Evolutionary conservation across 495 filamentous ascomycete genomes (phyloP).

Genomic region (Penicillium odoratum): DNA sequence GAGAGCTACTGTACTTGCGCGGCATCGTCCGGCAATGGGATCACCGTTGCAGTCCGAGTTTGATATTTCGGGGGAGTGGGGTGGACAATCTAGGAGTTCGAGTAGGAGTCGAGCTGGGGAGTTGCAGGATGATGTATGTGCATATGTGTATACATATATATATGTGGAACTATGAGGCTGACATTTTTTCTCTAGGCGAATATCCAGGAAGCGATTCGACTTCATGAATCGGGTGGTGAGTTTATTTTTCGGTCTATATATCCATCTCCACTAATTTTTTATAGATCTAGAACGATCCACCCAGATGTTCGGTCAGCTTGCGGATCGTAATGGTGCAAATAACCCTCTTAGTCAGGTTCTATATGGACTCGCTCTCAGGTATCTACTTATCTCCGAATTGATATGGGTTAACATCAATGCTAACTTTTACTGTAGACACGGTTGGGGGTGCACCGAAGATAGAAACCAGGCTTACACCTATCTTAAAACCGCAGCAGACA

Average conservation of each 20-base stretch:
- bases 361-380: conserved; percentile 92
- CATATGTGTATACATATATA: not conserved
- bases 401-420: not conserved
- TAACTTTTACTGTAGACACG: conserved; percentile 61
- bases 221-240: conserved; percentile 81
- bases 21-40: conserved; percentile 52
- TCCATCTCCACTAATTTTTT: not conserved
- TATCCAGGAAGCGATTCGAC: conserved; percentile 93
- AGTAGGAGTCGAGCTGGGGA: conserved; percentile 38
- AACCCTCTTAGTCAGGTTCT: conserved; percentile 95
- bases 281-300: conserved; percentile 72
- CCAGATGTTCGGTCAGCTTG: conserved; percentile 80
- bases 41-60: conserved; percentile 16
- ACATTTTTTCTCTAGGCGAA: conserved; percentile 53
- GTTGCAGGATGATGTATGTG: conserved; percentile 45
- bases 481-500: conserved; percentile 85
- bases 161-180: not conserved
- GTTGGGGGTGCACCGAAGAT: conserved; percentile 82
- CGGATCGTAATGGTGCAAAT: conserved; percentile 80
- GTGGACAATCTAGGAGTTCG: conserved; percentile 31
- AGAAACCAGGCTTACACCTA: conserved; percentile 74
- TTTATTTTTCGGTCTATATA: conserved; percentile 6
- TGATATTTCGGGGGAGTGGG: conserved; percentile 14
- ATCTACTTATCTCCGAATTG: conserved; percentile 2
- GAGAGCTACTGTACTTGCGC: conserved; percentile 80